Base-by-base conservation (phyloP, 2,329 filamentous ascomycete genomes). In the Neodidymelliopsis sp. region DNA sequence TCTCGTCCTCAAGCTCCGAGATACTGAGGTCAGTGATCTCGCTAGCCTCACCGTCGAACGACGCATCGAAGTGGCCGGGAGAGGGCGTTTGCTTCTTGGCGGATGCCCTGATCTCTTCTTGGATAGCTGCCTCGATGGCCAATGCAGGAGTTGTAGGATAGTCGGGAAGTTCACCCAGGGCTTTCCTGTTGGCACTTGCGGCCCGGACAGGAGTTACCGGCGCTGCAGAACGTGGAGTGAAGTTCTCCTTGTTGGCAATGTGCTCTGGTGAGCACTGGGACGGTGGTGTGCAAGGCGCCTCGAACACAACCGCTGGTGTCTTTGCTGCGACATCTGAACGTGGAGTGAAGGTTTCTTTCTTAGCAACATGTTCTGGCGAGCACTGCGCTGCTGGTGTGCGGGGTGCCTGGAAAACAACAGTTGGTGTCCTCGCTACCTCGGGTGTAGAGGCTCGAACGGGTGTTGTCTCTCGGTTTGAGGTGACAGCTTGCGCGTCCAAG, bases 11-110 rank as follows among this genome's bases (percentile, higher is more conserved):
- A 15, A 43, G 29, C 27, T 54, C 47, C 12, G 50, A 29, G 16
- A 57, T 57, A 31, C 42, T 55, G 33, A 57, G 22, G 13, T 62
- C 53, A 22, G 48, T 55, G 15, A 25, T 36, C 25, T 63, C 61
- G 4, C 52, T 54, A 16, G 48, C 38, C 18, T 61, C 55, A 19
- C 45, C 46, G 4, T 49, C 51, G 38, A 55, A 57, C 7, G 59
- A 60, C 6, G 43, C 27, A n/a, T 60, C 53, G 24, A 55, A 56
- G 13, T 45, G 51, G 10, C 53, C 22, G n/a, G 60, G 60, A 8
- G 62, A 64, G 3, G 59, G 60, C 2, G 57, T 60, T 35, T 64
- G 59, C 47, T 64, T 65, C 56, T 64, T 65, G 20, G 62, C 54
- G 3, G 62, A 65, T 18, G 59, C 56, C 12, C 47, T 54, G 33